Evolutionary conservation across 2,329 filamentous ascomycete genomes (phyloP).

Genomic region (Fusarium albosuccineum): DNA sequence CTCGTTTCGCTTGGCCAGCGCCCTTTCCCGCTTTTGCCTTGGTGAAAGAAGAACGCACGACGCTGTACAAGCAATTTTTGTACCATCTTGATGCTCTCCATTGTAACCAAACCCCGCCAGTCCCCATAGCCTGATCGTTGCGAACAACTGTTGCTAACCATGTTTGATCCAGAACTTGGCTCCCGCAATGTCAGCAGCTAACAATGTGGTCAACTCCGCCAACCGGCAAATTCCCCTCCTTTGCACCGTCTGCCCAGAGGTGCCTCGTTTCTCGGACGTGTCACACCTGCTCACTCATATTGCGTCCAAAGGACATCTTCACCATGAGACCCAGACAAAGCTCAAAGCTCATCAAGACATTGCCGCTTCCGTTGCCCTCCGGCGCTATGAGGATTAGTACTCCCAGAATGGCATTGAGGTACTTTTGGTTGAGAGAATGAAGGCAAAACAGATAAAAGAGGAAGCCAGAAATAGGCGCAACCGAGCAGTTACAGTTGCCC

Average conservation of each 20-base stretch:
- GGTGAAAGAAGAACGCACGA: slow-evolving; percentile 11
- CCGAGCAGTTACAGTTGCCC: slow-evolving; percentile 36
- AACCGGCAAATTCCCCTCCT: slow-evolving; percentile 72
- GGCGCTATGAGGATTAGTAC: slow-evolving; percentile 85
- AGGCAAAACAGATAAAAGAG: slow-evolving; percentile 79
- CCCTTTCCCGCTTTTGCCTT: slow-evolving; percentile 44
- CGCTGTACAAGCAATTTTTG: slow-evolving; percentile 8
- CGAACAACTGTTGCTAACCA: slow-evolving; percentile 33
- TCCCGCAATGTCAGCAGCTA: slow-evolving; percentile 41
- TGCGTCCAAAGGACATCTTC: slow-evolving; percentile 90
- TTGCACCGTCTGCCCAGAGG: slow-evolving; percentile 86
- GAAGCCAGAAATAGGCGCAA: slow-evolving; percentile 64
- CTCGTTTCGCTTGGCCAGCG: slow-evolving; percentile 36
- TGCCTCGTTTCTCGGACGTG: slow-evolving; percentile 86
- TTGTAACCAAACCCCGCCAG: neutral
- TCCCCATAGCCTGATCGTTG: neutral
- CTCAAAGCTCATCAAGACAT: slow-evolving; percentile 77
- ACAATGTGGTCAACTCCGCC: slow-evolving; percentile 36
- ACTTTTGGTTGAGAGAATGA: slow-evolving; percentile 82
- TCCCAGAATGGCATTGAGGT: slow-evolving; percentile 75
- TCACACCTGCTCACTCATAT: slow-evolving; percentile 95
- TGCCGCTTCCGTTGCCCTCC: slow-evolving; percentile 72
- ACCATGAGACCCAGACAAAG: slow-evolving; percentile 84
- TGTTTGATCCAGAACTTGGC: slow-evolving; percentile 55
- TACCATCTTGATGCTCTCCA: slow-evolving; percentile 5